Base-by-base conservation (phyloP, 1,284 basidiomycete species). In the Trametes pubescens region DNA sequence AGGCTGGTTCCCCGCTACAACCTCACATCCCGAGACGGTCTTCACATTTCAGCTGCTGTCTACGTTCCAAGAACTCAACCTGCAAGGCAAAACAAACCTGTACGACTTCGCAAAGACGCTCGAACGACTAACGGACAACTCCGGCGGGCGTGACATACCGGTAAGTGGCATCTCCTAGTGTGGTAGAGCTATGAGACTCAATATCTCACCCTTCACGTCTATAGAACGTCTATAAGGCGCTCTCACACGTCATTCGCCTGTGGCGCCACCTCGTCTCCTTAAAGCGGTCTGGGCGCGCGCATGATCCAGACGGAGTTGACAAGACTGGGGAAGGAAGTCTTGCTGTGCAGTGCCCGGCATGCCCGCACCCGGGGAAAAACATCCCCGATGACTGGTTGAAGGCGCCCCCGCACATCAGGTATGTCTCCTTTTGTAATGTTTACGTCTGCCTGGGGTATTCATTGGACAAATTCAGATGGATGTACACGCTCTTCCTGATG, bases 1-100 rank as follows among this genome's bases (percentile, higher is more conserved):
- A 4, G 35, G 71, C 4, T 64, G 77, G 24, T 78, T 73, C 43
- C 77, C 75, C 18, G 72, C 71, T 0, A 75, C 75, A 0, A 58
- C 69, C 1, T 57, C 59, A 0, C 56, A 60, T 14, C 71, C 74
- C 2, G 38, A 59, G 5, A 74, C 71, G 8, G 71, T 64, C 0
- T 72, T 74, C 59, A 74, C 74, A 0, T 73, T 76, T 47, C 59
- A 59, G 1, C 57, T 76, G 24, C 64, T 79, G 14, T 65, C 72
- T 13, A 51, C 71, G 4, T 77, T 73, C 51, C 72, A 75, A 43
- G 29, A 73, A 5, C 65, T 72, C 8, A 35, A 35, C 34, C 34
- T 35, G 6, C 34, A 35, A 35, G 34, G 34, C 7, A 35, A 35
- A 35, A 35, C 34, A 13, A 35, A 35, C 34, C 34, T 35, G 7